These are phyloP conservation scores for Strobilomyces dryophilus DNA, from an alignment of 768 basidiomycete species.

Conservation along the genomic window DNA sequence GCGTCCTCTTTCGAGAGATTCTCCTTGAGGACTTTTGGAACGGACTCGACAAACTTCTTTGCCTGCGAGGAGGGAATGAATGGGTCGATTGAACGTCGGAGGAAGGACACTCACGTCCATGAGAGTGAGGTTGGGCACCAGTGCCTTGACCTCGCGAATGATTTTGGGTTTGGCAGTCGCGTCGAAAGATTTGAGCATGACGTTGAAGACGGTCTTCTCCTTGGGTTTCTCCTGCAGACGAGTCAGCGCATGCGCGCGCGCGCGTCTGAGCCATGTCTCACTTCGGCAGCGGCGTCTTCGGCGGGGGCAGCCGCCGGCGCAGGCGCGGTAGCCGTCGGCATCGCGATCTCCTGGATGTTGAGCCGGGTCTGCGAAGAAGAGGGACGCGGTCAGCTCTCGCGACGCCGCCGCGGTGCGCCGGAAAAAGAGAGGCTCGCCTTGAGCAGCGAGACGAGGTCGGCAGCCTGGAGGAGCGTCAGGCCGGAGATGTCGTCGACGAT, in stretches of 20 bases:
- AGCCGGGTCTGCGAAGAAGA: constrained; percentile 60
- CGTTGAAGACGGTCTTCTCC: constrained; percentile 97
- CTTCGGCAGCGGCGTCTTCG: constrained; percentile 64
- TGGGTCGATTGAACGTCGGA: background rate
- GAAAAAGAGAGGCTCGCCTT: constrained; percentile 54
- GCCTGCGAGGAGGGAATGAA: constrained; percentile 51
- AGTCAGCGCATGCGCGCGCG: background rate
- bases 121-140: constrained; percentile 93
- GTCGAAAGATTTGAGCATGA: constrained; percentile 93
- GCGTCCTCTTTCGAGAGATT: constrained; percentile 95
- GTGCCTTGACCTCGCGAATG: constrained; percentile 94
- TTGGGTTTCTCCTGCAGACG: constrained; percentile 81
- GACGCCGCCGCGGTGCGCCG: no score
- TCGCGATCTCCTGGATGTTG: constrained; percentile 96
- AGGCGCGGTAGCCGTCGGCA: constrained; percentile 72
- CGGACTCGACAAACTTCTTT: constrained; percentile 97
- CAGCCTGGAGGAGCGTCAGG: constrained; percentile 88
- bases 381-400: no score
- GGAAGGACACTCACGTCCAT: constrained; percentile 72
- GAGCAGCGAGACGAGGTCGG: constrained; percentile 86
- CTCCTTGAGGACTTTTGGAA: constrained; percentile 92
- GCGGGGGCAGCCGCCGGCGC: constrained; percentile 50
- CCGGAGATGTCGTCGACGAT: constrained; percentile 93
- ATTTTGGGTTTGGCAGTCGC: constrained; percentile 91
- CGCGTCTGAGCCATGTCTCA: constrained; percentile 27